Evolutionary conservation across 805 yeast genomes (phyloP).

Genomic region (Kurtzmaniella cleridarum): DNA sequence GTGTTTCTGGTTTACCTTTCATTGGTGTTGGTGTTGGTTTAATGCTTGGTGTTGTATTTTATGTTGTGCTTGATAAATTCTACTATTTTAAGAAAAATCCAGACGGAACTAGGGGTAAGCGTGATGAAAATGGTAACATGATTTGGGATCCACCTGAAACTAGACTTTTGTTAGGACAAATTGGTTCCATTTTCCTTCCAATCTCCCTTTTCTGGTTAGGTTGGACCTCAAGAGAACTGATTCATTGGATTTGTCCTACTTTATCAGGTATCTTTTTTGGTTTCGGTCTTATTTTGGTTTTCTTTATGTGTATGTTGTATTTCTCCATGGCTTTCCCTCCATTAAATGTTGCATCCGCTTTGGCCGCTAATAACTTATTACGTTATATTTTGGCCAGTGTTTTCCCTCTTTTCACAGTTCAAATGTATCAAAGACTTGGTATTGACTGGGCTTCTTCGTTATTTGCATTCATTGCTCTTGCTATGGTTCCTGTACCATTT

Average conservation of each 20-base stretch:
- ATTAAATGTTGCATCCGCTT: constrained; percentile 72
- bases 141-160: constrained; percentile 56
- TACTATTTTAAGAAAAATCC: constrained; percentile 51
- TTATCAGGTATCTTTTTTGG: constrained; percentile 79
- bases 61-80: constrained; percentile 43
- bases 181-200: constrained; percentile 66
- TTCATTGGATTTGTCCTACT: constrained; percentile 75
- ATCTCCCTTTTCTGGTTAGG: constrained; percentile 75
- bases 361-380: constrained; percentile 81
- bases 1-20: constrained; percentile 65
- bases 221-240: constrained; percentile 58
- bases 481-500: constrained; percentile 74
- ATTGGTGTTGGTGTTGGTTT: constrained; percentile 70
- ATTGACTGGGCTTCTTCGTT: constrained; percentile 77
- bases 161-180: constrained; percentile 53
- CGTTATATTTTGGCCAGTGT: constrained; percentile 73
- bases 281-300: constrained; percentile 64
- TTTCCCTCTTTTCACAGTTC: constrained; percentile 80
- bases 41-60: constrained; percentile 47
- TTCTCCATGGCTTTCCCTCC: constrained; percentile 73
- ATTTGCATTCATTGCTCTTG: constrained; percentile 61
- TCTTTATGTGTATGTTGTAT: constrained; percentile 64
- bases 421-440: constrained; percentile 69
- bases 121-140: constrained; percentile 52
- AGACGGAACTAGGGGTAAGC: constrained; percentile 55